Evolutionary conservation across 1,284 basidiomycete genomes (phyloP), one percentile per base, ranked within the genome.

Genomic region (Ganoderma lucidum): DNA sequence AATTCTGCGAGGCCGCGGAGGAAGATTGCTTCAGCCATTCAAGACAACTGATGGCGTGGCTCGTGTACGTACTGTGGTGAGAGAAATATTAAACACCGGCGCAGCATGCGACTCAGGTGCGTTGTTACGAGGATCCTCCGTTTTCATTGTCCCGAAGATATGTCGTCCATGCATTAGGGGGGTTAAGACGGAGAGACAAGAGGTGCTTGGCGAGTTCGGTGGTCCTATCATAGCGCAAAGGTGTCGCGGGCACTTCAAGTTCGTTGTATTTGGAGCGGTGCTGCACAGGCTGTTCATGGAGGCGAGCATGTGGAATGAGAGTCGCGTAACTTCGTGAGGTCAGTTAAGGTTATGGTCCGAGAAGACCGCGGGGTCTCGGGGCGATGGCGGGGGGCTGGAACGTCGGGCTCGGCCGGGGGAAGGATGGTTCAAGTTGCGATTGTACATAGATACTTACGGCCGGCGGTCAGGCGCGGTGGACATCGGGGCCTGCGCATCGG

Each of bases 311-410:
- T 37, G 56, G 35, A 59, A 19, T 35, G 35, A 12, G 39, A 39
- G 35, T 28, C 56, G 56, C 35, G 35, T 59, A 59, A 35, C 6
- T 56, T 56, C 15, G 23, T 51, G 48, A 2, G 35, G 56, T 59
- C 56, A 59, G 19, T 37, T 59, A 59, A 59, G 56, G 19, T 59
- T 59, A 23, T 59, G 6, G 56, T n/a, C 56, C 56, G 56, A 59
- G 56, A 59, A 59, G 56, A 39, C 56, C 56, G 56, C 35, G 30
- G n/a, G 32, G 35, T 5, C 35, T 59, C 19, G 35, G 9, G 56
- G 32, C 30, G 30, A 32, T 56, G 48, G 23, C 30, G 15, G 30
- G 53, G 28, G 53, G 23, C 35, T 30, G 53, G 53, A 56, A 15
- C 17, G 61, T 17, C 28, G 41, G 39, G 41, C 41, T 28, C 41